Conservation (phyloP, 1,139 yeast species). For the Saccharomyces hybrid region DNA sequence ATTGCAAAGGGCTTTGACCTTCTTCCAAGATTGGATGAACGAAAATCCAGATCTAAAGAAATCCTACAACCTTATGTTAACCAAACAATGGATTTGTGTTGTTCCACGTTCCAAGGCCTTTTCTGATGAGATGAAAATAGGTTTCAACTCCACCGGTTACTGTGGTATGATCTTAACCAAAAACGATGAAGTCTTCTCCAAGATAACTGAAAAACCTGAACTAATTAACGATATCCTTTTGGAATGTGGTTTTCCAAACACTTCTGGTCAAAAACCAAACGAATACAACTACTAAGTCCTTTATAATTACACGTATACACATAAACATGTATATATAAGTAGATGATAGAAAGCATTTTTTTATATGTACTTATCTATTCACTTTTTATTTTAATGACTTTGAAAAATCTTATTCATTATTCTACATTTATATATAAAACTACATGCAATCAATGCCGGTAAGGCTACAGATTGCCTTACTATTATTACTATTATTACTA, state of each 20-base stretch:
- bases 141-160: conserved; percentile 74
- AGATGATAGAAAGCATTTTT: not conserved
- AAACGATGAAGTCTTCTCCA: conserved; percentile 43
- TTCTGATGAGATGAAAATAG: conserved; percentile 37
- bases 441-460: not conserved
- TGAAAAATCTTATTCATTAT: not conserved
- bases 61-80: conserved; percentile 77
- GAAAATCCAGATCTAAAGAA: conserved; percentile 29
- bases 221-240: conserved; percentile 44
- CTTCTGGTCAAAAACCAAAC: conserved; percentile 38
- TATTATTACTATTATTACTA: not conserved
- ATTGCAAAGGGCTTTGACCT: conserved; percentile 62
- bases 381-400: not conserved
- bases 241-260: conserved; percentile 59
- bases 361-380: not conserved
- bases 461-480: not conserved
- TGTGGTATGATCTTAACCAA: conserved; percentile 76
- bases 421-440: not conserved
- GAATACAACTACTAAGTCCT: conserved; percentile 32
- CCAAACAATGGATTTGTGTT: conserved; percentile 72
- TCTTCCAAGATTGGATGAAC: conserved; percentile 45
- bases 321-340: not conserved
- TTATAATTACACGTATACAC: not conserved
- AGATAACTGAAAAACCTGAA: conserved; percentile 35
- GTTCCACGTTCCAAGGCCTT: conserved; percentile 62